Percentiles rank a stretch among this genome's conserved stretches.
Evolutionary conservation across 2,329 filamentous ascomycete genomes (phyloP).

Genomic region (Ophiostoma sp.): DNA sequence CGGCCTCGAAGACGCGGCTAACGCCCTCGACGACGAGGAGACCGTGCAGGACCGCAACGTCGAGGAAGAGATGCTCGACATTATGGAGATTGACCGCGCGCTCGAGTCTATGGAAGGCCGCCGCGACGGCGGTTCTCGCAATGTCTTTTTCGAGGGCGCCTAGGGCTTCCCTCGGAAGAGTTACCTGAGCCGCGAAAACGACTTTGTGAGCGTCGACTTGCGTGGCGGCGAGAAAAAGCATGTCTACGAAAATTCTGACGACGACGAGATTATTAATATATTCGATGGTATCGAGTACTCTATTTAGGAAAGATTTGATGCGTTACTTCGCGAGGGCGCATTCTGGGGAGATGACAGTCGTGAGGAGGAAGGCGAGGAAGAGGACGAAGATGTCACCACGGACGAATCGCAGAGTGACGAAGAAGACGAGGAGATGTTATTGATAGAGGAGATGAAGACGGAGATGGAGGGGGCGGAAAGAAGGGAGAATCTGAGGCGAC

Average conservation of each 20-base stretch:
- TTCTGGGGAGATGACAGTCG: background rate
- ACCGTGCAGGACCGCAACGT: slow-evolving; percentile 52
- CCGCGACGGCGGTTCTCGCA: slow-evolving; percentile 43
- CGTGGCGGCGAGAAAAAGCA: background rate
- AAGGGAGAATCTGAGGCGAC: background rate
- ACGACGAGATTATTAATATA: background rate
- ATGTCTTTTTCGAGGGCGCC: slow-evolving; percentile 33
- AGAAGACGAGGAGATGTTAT: background rate
- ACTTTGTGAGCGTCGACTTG: background rate
- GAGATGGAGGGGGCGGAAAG: background rate
- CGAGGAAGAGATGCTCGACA: slow-evolving; percentile 63
- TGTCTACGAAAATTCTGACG: background rate
- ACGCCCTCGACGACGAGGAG: slow-evolving; percentile 51
- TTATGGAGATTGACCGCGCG: slow-evolving; percentile 65
- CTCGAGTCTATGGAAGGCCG: slow-evolving; percentile 56
- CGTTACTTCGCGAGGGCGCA: background rate
- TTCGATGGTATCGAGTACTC: background rate
- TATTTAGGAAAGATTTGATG: background rate
- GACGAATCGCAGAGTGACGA: background rate
- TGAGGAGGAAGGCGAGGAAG: background rate
- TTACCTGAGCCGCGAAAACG: background rate
- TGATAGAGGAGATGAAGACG: background rate
- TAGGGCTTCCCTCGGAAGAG: slow-evolving; percentile 21
- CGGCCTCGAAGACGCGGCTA: slow-evolving; percentile 54
- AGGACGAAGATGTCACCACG: background rate